Evolutionary conservation across 495 filamentous ascomycete species (phyloP).

Genomic region (Hyaloscypha hepaticicola): DNA sequence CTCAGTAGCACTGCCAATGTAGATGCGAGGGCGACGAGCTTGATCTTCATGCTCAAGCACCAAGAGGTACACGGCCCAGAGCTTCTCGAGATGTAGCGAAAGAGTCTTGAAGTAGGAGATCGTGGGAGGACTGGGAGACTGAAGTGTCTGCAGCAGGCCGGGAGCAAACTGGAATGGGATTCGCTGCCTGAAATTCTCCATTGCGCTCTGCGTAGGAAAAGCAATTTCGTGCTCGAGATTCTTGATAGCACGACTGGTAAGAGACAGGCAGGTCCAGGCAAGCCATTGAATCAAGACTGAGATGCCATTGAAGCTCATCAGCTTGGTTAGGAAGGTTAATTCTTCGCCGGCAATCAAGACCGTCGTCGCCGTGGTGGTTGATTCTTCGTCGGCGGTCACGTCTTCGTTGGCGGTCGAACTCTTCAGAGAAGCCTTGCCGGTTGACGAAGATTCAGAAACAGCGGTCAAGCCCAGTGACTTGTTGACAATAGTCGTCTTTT

Average conservation of each 20-base stretch:
- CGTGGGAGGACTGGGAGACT: constrained; percentile 1
- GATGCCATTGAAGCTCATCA: no score
- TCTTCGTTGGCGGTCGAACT: no score
- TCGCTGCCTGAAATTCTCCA: not conserved
- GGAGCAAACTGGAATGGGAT: constrained; percentile 8
- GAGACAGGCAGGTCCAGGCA: constrained; percentile 15
- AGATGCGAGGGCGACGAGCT: constrained; percentile 9
- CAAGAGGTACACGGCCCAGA: constrained; percentile 15
- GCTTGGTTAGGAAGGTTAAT: no score
- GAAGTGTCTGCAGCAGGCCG: constrained; percentile 6
- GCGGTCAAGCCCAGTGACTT: no score
- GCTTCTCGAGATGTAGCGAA: not conserved
- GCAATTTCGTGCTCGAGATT: not conserved
- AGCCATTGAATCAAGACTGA: constrained; percentile 7
- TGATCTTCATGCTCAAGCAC: constrained; percentile 12
- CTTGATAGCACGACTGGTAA: constrained; percentile 5
- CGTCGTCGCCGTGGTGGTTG: no score
- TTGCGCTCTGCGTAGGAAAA: constrained; percentile 1
- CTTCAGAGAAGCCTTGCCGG: no score
- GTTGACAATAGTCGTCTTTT: no score
- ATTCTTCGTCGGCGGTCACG: no score
- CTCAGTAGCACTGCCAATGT: constrained; percentile 12
- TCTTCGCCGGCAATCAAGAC: no score
- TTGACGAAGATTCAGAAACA: no score
- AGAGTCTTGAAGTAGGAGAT: constrained; percentile 8